These are phyloP conservation scores for Rugonectria rugulosa DNA, from an alignment of 2,329 filamentous ascomycete species.

Conservation along the genomic window DNA sequence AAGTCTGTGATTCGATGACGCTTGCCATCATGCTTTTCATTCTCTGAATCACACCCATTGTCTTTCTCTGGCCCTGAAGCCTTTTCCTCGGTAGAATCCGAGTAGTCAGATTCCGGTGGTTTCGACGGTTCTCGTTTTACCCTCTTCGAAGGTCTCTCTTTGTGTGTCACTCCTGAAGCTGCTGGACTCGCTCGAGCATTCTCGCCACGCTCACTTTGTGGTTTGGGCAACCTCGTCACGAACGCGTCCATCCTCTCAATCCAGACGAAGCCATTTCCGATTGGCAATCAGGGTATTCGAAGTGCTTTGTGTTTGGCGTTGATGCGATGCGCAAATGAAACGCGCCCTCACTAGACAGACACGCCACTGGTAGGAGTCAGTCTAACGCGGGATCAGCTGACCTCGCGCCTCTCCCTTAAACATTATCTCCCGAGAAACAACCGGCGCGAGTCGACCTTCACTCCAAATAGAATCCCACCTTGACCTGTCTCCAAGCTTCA, in stretches of 20 bases:
- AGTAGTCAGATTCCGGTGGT: slow-evolving; percentile 34
- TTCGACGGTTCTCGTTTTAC: slow-evolving; percentile 38
- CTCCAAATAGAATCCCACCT: no score
- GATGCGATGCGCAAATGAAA: neutral
- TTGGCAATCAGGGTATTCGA: no score
- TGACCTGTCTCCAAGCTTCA: slow-evolving; percentile 11
- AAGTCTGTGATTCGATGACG: slow-evolving; percentile 41
- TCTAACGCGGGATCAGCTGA: slow-evolving; percentile 52
- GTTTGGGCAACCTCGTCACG: slow-evolving; percentile 41
- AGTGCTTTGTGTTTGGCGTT: neutral
- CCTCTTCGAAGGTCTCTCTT: slow-evolving; percentile 43
- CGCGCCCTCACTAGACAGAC: slow-evolving; percentile 29
- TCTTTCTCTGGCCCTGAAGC: neutral
- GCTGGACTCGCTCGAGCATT: slow-evolving; percentile 17
- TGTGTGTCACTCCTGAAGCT: slow-evolving; percentile 17
- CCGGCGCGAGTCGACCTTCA: slow-evolving; percentile 32
- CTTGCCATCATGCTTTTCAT: slow-evolving; percentile 24
- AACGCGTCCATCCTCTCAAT: slow-evolving; percentile 49
- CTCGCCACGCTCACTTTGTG: slow-evolving; percentile 20
- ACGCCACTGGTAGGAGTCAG: slow-evolving; percentile 19
- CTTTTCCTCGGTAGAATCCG: slow-evolving; percentile 25
- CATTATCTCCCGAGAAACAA: slow-evolving; percentile 30
- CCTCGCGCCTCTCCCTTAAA: slow-evolving; percentile 15
- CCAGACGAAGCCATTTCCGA: slow-evolving; percentile 19
- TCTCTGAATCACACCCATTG: slow-evolving; percentile 30